These are phyloP conservation scores for Leccinum truebloodii DNA, from an alignment of 768 basidiomycete species.

Conservation along the genomic window DNA sequence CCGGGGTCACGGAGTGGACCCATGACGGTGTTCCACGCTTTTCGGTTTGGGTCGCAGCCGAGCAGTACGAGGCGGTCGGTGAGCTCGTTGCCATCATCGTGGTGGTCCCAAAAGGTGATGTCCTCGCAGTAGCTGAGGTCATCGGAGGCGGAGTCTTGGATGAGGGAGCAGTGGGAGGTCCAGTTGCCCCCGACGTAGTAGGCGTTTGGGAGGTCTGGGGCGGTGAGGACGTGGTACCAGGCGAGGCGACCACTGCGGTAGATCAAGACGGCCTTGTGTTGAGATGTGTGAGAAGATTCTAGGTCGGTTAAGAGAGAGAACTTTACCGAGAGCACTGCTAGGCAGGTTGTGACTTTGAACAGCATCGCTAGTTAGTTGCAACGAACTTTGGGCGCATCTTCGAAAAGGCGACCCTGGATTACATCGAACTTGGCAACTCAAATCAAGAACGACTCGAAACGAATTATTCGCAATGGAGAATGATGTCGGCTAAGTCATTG, in stretches of 20 bases:
- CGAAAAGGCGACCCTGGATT: too few relatives aligned
- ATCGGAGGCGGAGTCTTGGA: conserved; percentile 35
- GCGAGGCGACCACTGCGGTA: conserved; percentile 47
- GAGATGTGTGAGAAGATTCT: neutral
- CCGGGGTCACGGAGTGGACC: conserved; percentile 63
- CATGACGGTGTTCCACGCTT: conserved; percentile 76
- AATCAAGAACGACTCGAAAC: too few relatives aligned
- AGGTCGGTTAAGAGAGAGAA: neutral
- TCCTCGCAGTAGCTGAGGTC: conserved; percentile 61
- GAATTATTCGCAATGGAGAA: neutral
- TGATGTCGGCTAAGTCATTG: neutral
- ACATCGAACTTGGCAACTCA: too few relatives aligned
- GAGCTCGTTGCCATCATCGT: conserved; percentile 31
- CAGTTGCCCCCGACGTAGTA: conserved; percentile 56
- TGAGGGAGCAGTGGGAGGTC: conserved; percentile 43
- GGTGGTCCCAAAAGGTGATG: conserved; percentile 60
- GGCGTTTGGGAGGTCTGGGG: conserved; percentile 46
- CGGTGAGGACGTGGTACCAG: conserved; percentile 43
- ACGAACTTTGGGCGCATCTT: too few relatives aligned
- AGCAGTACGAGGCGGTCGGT: conserved; percentile 46
- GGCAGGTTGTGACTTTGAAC: conserved; percentile 5
- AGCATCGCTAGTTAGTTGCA: conserved; percentile 7
- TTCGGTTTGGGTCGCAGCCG: conserved; percentile 45
- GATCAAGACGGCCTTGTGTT: conserved; percentile 40
- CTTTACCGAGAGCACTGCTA: conserved; percentile 16